Conservation (phyloP, 2,329 filamentous ascomycete genomes). For the Pseudogymnoascus sp. region DNA sequence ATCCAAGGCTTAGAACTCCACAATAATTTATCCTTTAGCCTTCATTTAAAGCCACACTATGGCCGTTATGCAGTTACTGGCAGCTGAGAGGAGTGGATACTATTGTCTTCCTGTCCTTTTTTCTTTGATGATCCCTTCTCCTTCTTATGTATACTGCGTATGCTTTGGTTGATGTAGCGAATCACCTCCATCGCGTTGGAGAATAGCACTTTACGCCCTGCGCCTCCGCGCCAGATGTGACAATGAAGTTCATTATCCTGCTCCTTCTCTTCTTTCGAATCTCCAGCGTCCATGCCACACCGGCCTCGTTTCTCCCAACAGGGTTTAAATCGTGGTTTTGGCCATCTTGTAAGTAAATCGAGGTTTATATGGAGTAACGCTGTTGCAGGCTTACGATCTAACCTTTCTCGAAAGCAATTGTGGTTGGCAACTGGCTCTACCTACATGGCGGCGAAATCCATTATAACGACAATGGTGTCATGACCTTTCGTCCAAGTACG, state of each 20-base stretch:
- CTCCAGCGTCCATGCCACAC: not conserved
- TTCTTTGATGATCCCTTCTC: not conserved
- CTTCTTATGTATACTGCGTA: conserved; percentile 64
- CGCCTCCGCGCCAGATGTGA: not conserved
- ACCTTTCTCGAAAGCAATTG: conserved; percentile 9
- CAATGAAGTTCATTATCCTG: not conserved
- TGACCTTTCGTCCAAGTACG: not conserved
- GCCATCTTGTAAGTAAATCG: not conserved
- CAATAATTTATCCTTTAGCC: not conserved
- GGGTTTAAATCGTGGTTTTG: not conserved
- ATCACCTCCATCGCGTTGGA: conserved; percentile 25
- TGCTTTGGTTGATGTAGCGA: conserved; percentile 69
- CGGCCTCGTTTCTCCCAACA: not conserved
- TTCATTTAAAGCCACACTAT: not conserved
- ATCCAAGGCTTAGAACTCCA: not conserved
- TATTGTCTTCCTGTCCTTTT: not conserved
- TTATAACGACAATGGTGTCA: not conserved
- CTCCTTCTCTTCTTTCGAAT: not conserved
- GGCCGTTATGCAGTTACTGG: not conserved
- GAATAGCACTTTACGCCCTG: not conserved
- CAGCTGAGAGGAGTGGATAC: not conserved
- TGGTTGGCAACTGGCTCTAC: conserved; percentile 16
- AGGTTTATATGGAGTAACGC: not conserved
- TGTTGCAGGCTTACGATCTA: not conserved
- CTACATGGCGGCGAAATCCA: conserved; percentile 16